Percentiles rank a stretch among this genome's conserved stretches.
phyloP scores from a whole-genome alignment of 768 basidiomycete species.

The Crepidotus variabilis region DNA sequence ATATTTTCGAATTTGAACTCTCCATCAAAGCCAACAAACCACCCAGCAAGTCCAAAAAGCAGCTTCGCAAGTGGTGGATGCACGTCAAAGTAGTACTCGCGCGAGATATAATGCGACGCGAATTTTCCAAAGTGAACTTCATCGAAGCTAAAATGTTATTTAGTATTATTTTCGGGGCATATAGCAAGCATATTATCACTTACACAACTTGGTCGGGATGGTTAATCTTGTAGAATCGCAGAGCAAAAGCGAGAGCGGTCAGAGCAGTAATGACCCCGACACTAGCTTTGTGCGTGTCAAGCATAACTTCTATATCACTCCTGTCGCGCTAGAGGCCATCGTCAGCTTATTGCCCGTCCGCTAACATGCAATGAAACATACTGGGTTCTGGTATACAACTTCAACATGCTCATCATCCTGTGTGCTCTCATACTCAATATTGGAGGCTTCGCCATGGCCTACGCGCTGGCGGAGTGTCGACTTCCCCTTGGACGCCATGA shows the following conservation, averaged over 20 bases:
- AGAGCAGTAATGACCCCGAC: constrained; percentile 56
- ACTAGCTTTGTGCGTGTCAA: constrained; percentile 65
- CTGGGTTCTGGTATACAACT: constrained; percentile 46
- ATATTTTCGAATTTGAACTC: constrained; percentile 93
- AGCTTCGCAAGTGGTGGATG: constrained; percentile 98
- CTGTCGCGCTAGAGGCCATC: constrained; percentile 40
- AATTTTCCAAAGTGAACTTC: constrained; percentile 99
- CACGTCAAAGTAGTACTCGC: constrained; percentile 99
- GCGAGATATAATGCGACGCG: constrained; percentile 86
- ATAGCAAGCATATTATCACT: constrained; percentile 25
- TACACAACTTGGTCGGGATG: constrained; percentile 94
- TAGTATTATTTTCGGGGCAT: constrained; percentile 2
- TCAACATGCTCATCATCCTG: constrained; percentile 53
- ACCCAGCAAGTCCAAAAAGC: constrained; percentile 89
- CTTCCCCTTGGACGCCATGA: constrained; percentile 29
- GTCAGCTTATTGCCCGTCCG: not conserved
- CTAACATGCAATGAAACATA: constrained; percentile 22
- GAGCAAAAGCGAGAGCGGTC: constrained; percentile 73
- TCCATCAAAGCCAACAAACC: constrained; percentile 96
- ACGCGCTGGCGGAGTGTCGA: constrained; percentile 18
- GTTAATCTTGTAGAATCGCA: constrained; percentile 93
- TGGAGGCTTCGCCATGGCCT: constrained; percentile 16
- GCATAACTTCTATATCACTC: constrained; percentile 54
- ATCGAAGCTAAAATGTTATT: constrained; percentile 65
- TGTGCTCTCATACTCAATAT: constrained; percentile 25